Percentiles rank a stretch among this genome's conserved stretches.
Evolutionary conservation across 2,329 filamentous ascomycete genomes (phyloP).

Genomic region (Cytospora piceae): DNA sequence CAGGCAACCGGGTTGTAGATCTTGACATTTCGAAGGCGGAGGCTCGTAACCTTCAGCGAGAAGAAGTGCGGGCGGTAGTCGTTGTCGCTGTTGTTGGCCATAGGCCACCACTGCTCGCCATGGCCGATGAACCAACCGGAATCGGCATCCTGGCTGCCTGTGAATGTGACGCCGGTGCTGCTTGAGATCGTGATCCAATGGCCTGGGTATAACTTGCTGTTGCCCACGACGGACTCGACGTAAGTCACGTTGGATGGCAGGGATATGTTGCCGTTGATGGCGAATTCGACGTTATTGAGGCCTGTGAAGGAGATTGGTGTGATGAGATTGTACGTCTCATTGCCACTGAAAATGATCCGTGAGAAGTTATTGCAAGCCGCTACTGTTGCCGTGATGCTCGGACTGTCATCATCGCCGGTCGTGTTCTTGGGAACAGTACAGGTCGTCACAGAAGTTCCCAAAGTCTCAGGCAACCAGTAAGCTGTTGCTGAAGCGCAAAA

Average conservation of each 20-base stretch:
- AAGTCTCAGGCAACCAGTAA: slow-evolving; percentile 31
- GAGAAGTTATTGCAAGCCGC: slow-evolving; percentile 29
- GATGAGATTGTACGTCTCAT: slow-evolving; percentile 32
- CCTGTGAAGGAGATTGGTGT: slow-evolving; percentile 31
- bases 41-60: slow-evolving; percentile 29
- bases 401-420: slow-evolving; percentile 30
- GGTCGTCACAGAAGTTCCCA: slow-evolving; percentile 24
- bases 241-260: slow-evolving; percentile 32
- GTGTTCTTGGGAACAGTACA: slow-evolving; percentile 32
- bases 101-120: slow-evolving; percentile 34
- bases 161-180: slow-evolving; percentile 28
- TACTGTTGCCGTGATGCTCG: slow-evolving; percentile 27
- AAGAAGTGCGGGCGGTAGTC: slow-evolving; percentile 34
- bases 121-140: slow-evolving; percentile 34
- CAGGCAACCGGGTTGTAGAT: slow-evolving; percentile 34
- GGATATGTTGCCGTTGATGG: slow-evolving; percentile 32
- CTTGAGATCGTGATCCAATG: slow-evolving; percentile 32
- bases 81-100: slow-evolving; percentile 30
- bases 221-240: slow-evolving; percentile 31
- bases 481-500: slow-evolving; percentile 12
- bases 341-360: slow-evolving; percentile 30
- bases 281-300: slow-evolving; percentile 32
- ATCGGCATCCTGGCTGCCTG: slow-evolving; percentile 30
- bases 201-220: slow-evolving; percentile 33
- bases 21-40: slow-evolving; percentile 33